Percentiles rank a stretch among this genome's conserved stretches.
These are phyloP conservation scores for Gaertneriomyces sp. DNA, from an alignment of 192 early-diverging fungal species.

Conservation along the genomic window DNA sequence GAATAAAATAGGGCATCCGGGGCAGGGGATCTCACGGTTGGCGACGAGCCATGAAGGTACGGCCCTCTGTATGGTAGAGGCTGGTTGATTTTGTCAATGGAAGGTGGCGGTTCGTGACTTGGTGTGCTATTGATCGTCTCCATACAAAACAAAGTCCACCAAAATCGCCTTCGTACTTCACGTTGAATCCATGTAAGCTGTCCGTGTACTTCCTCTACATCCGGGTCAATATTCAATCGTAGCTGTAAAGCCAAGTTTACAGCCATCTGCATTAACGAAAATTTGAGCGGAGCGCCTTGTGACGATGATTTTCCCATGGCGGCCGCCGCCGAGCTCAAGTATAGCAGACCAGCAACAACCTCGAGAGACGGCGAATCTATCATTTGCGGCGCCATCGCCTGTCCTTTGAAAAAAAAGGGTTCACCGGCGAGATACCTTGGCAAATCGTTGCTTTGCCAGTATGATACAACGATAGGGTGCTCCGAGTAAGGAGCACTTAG, in stretches of 20 bases:
- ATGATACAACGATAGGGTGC: slow-evolving; percentile 3
- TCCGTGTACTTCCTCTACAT: slow-evolving; percentile 31
- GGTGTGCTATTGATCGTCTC: not conserved
- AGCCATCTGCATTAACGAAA: slow-evolving; percentile 1
- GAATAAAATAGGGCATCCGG: slow-evolving; percentile 26
- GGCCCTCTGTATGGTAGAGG: not conserved
- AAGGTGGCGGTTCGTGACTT: slow-evolving; percentile 5
- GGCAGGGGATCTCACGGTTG: slow-evolving; percentile 16
- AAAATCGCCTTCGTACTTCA: slow-evolving; percentile 19
- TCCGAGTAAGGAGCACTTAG: slow-evolving; percentile 7
- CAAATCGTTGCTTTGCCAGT: not conserved
- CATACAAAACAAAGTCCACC: slow-evolving; percentile 28
- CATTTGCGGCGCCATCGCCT: not conserved
- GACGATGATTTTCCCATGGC: slow-evolving; percentile 11
- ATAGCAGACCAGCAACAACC: slow-evolving; percentile 10
- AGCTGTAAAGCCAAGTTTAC: not conserved
- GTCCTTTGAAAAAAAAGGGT: slow-evolving; percentile 2
- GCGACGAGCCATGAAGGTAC: slow-evolving; percentile 14
- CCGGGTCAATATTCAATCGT: slow-evolving; percentile 25
- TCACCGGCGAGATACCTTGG: slow-evolving; percentile 14
- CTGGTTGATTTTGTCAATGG: slow-evolving; percentile 10
- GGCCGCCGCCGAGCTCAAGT: slow-evolving; percentile 8
- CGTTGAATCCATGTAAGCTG: slow-evolving; percentile 17
- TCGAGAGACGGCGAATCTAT: slow-evolving; percentile 21
- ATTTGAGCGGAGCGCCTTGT: slow-evolving; percentile 6